Percentiles rank a stretch among this genome's conserved stretches.
Conservation (phyloP, 305 asterid species). For the Fraxinus nigra region DNA sequence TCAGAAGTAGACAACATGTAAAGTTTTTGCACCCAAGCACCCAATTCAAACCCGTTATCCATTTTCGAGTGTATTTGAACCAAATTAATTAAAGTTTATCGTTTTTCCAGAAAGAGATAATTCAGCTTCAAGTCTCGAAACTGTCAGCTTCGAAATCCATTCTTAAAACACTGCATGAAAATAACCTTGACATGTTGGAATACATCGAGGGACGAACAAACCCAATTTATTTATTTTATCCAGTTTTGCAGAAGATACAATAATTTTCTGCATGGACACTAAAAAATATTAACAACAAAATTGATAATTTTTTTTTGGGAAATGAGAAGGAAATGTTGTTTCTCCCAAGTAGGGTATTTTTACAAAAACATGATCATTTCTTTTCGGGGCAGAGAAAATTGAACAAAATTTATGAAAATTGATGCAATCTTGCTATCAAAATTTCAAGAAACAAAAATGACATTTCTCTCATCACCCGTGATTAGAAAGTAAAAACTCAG, state of each 20-base stretch:
- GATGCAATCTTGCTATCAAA: not conserved
- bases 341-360: not conserved
- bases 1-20: conserved; percentile 22
- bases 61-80: not conserved
- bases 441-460: not conserved
- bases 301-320: not conserved
- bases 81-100: not conserved
- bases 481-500: not conserved
- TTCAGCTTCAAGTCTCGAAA: not conserved
- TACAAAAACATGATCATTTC: not conserved
- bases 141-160: not conserved
- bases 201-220: not conserved
- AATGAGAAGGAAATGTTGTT: not conserved
- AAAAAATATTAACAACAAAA: not conserved
- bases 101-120: not conserved
- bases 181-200: not conserved
- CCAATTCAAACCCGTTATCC: conserved; percentile 15
- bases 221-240: not conserved
- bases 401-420: not conserved
- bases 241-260: not conserved
- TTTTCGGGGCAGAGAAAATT: not conserved
- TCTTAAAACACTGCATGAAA: not conserved
- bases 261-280: not conserved
- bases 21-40: not conserved
- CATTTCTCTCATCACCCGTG: not conserved